These are phyloP conservation scores for Neocallimastix lanati DNA, from an alignment of 192 early-diverging fungal species.

Conservation along the genomic window DNA sequence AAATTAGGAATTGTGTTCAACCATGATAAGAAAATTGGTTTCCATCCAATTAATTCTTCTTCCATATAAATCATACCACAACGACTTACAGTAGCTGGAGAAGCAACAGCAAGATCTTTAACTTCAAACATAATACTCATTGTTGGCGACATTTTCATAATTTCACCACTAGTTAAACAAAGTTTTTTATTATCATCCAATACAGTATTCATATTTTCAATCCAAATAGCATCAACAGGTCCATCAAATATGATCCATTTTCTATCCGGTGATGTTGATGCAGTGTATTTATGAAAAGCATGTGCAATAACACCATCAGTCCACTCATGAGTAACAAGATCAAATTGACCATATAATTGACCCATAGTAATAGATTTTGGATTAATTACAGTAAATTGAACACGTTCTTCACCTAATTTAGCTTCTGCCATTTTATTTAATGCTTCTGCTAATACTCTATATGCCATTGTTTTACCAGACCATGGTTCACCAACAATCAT, in stretches of 20 bases:
- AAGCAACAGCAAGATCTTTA: conserved; percentile 44
- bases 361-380: not conserved
- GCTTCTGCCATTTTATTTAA: not conserved
- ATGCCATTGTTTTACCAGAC: not conserved
- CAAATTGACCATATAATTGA: not conserved
- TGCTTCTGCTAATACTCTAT: not conserved
- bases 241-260: not conserved
- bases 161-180: conserved; percentile 41
- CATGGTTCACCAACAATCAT: not conserved
- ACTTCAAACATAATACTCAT: conserved; percentile 47
- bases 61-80: not conserved
- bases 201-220: conserved; percentile 24
- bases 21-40: not conserved
- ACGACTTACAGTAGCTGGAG: conserved; percentile 2
- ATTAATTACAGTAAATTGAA: not conserved
- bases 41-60: not conserved
- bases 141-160: conserved; percentile 40
- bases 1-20: conserved; percentile 33
- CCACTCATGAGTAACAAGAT: not conserved
- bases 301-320: not conserved
- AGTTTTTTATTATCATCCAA: conserved; percentile 46
- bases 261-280: not conserved
- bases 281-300: not conserved
- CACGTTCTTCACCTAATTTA: not conserved
- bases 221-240: conserved; percentile 15